These are phyloP conservation scores for Penicillium paneum DNA, from an alignment of 2,329 filamentous ascomycete genomes.

Conservation along the genomic window DNA sequence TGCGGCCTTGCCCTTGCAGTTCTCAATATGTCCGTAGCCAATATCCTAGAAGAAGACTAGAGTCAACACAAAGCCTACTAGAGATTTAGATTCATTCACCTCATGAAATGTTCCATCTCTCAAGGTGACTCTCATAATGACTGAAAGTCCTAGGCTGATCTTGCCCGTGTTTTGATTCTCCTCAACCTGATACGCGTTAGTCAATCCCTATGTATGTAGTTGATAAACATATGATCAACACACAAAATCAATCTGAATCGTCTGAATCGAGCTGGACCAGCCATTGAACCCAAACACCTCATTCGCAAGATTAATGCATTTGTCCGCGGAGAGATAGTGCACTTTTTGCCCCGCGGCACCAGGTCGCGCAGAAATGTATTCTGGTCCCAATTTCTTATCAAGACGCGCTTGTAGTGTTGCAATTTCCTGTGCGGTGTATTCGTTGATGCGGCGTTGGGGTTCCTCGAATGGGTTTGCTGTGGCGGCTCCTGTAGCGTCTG, in stretches of 20 bases:
- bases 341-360: conserved; percentile 83
- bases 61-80: not conserved
- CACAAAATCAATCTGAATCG: conserved; percentile 90
- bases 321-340: conserved; percentile 93
- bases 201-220: not conserved
- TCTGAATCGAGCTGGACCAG: conserved; percentile 94
- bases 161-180: conserved; percentile 74
- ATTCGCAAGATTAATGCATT: conserved; percentile 91
- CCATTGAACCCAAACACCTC: conserved; percentile 97
- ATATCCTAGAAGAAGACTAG: conserved; percentile 59
- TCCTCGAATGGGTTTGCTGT: conserved; percentile 78
- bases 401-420: conserved; percentile 81
- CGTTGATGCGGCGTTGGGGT: conserved; percentile 62
- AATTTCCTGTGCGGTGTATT: conserved; percentile 87
- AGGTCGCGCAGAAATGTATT: conserved; percentile 85
- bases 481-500: conserved; percentile 30
- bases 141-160: conserved; percentile 80
- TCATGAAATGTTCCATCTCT: conserved; percentile 96
- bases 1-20: conserved; percentile 88
- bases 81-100: conserved; percentile 34
- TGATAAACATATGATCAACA: conserved; percentile 19
- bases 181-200: conserved; percentile 57
- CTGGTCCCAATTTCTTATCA: conserved; percentile 89
- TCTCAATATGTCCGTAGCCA: conserved; percentile 94
- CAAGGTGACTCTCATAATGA: conserved; percentile 85